Evolutionary conservation across 306 rosid species (phyloP).

Genomic region (Hippophae tibetana): DNA sequence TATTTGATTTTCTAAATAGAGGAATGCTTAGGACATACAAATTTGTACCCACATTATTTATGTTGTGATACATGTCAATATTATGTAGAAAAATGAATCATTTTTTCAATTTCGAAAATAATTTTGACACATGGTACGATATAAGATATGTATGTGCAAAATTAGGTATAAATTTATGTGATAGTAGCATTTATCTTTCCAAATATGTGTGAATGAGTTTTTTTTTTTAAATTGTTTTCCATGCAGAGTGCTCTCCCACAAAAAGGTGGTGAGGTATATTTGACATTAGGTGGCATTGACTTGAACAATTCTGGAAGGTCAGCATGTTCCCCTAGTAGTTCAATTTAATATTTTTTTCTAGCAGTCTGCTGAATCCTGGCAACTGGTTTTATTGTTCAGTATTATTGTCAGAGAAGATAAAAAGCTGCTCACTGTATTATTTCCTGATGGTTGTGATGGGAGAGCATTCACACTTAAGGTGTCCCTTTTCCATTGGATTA

Average conservation of each 20-base stretch:
- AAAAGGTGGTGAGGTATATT: constrained; percentile 92
- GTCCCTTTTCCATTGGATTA: constrained; percentile 12
- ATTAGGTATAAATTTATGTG: too few relatives aligned
- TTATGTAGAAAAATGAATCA: too few relatives aligned
- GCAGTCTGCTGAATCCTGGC: constrained; percentile 19
- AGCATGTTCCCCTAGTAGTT: constrained; percentile 2
- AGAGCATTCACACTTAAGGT: constrained; percentile 99
- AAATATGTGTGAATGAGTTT: neutral
- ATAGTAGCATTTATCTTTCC: too few relatives aligned
- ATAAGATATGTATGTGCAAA: too few relatives aligned
- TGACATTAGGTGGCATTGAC: constrained; percentile 98
- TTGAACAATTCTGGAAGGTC: constrained; percentile 99
- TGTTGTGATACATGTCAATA: too few relatives aligned
- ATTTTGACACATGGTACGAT: too few relatives aligned
- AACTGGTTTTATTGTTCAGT: constrained; percentile 36
- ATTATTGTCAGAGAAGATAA: constrained; percentile 99
- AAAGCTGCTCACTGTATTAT: constrained; percentile 86
- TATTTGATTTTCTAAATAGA: too few relatives aligned
- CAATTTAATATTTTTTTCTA: neutral
- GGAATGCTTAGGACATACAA: too few relatives aligned
- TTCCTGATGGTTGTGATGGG: constrained; percentile 99
- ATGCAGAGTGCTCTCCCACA: constrained; percentile 86
- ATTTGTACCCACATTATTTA: too few relatives aligned
- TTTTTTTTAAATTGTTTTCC: constrained; percentile 15
- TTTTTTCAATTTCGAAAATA: too few relatives aligned